These are phyloP conservation scores for Onygena corvina DNA, from an alignment of 2,329 filamentous ascomycete species.

Conservation along the genomic window DNA sequence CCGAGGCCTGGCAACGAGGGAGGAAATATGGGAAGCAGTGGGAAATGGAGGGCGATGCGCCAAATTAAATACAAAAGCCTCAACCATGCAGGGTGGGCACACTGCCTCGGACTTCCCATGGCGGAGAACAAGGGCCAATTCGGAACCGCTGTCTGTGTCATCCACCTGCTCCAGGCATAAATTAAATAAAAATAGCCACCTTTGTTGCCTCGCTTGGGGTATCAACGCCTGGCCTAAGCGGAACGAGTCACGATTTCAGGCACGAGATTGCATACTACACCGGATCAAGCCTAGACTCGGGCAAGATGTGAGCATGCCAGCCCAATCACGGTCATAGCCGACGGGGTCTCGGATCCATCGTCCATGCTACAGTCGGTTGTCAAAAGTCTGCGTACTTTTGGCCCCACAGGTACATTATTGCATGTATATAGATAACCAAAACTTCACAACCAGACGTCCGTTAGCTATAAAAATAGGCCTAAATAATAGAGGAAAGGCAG, in stretches of 20 bases:
- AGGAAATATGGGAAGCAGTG: background rate
- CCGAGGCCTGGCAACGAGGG: background rate
- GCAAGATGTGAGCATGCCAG: background rate
- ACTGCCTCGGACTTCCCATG: background rate
- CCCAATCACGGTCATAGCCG: conserved; percentile 3
- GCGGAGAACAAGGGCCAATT: no score
- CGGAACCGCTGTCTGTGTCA: no score
- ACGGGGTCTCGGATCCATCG: background rate
- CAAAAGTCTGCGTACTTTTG: no score
- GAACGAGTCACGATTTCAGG: background rate
- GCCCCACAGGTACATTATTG: no score
- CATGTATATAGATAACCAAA: no score
- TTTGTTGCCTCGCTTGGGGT: background rate
- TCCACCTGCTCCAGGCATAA: no score
- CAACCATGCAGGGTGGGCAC: background rate
- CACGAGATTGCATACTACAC: background rate
- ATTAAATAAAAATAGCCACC: conserved; percentile 4
- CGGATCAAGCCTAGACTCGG: background rate
- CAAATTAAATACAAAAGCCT: background rate
- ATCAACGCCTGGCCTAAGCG: background rate
- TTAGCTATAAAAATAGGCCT: no score
- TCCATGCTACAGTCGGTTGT: no score
- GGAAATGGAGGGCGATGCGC: background rate
- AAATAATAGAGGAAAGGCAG: no score
- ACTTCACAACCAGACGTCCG: no score